These are phyloP conservation scores for Cutaneotrichosporon cavernicola DNA, from an alignment of 1,284 basidiomycete genomes.

Conservation along the genomic window DNA sequence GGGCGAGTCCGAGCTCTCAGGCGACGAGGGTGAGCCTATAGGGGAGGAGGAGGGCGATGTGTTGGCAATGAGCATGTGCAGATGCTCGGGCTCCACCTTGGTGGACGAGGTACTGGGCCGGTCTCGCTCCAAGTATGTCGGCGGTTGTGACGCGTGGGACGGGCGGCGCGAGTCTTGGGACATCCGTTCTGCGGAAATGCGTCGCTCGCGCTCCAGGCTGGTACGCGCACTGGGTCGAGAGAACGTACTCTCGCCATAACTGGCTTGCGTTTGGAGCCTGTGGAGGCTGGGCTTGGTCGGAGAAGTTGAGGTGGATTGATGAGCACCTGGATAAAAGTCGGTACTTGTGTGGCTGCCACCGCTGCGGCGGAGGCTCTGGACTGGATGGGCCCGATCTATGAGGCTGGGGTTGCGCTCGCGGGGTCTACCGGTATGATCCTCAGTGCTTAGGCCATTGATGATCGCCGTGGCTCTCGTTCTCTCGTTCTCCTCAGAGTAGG, in stretches of 20 bases:
- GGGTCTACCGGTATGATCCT: background rate
- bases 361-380: background rate
- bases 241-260: background rate
- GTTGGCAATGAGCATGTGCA: background rate
- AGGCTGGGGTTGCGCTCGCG: background rate
- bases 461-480: background rate
- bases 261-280: background rate
- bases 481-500: conserved; percentile 12
- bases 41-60: background rate
- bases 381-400: background rate
- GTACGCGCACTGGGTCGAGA: conserved; percentile 1
- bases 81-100: background rate
- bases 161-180: background rate
- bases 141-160: background rate
- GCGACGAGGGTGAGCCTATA: background rate
- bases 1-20: background rate
- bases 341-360: background rate
- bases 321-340: background rate
- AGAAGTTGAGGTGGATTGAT: background rate
- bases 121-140: background rate
- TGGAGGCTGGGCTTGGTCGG: background rate
- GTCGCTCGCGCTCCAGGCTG: conserved; percentile 7
- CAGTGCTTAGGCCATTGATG: background rate
- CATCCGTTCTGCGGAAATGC: background rate
- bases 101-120: background rate